phyloP scores from a whole-genome alignment of 345 rosid species.

The Rhodamnia rubescens region DNA sequence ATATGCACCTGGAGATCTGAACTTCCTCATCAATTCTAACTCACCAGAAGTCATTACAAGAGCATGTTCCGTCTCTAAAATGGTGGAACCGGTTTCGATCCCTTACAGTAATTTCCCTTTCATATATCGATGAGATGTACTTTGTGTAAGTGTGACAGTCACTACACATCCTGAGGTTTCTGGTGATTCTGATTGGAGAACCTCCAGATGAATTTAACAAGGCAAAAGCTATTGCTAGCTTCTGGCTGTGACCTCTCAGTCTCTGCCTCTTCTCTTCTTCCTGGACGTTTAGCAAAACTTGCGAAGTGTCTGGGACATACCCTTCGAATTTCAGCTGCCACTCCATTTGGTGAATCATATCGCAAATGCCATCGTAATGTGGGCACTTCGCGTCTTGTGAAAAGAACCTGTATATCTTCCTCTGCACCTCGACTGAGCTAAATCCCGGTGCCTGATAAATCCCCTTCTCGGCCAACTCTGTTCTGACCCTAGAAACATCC shows the following conservation, averaged over 20 bases:
- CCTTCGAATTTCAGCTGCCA: slow-evolving; percentile 88
- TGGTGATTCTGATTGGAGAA: slow-evolving; percentile 46
- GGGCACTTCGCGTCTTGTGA: slow-evolving; percentile 49
- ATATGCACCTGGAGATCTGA: background rate
- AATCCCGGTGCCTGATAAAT: slow-evolving; percentile 44
- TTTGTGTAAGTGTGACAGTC: slow-evolving; percentile 77
- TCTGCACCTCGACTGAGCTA: slow-evolving; percentile 42
- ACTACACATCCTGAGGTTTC: slow-evolving; percentile 72
- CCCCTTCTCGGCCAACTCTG: slow-evolving; percentile 25
- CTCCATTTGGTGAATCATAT: slow-evolving; percentile 79
- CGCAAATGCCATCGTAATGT: slow-evolving; percentile 20
- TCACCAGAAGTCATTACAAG: slow-evolving; percentile 70
- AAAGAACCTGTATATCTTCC: slow-evolving; percentile 40
- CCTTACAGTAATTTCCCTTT: slow-evolving; percentile 54
- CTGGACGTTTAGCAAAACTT: slow-evolving; percentile 41
- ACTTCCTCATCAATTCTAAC: background rate
- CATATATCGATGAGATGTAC: slow-evolving; percentile 47
- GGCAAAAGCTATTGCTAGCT: slow-evolving; percentile 69
- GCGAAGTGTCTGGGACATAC: slow-evolving; percentile 44
- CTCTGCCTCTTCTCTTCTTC: slow-evolving; percentile 61
- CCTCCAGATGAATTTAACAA: slow-evolving; percentile 41
- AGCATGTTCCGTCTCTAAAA: slow-evolving; percentile 69
- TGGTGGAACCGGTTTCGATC: slow-evolving; percentile 64
- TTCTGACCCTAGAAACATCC: slow-evolving; percentile 32
- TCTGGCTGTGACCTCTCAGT: slow-evolving; percentile 66